phyloP scores from a whole-genome alignment of 768 basidiomycete genomes.

The Scleroderma bovista region DNA sequence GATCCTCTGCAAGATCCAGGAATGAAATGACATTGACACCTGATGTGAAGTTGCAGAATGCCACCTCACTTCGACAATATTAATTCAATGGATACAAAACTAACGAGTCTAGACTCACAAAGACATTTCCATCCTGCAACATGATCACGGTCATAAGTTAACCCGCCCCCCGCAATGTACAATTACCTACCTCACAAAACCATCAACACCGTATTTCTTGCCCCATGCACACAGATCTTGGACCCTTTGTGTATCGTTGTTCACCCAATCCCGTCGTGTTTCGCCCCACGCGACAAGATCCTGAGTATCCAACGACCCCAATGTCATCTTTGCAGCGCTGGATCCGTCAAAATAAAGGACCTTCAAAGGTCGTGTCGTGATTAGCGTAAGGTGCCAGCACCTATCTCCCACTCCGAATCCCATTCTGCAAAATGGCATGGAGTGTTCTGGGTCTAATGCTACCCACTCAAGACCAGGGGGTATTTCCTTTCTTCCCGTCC shows the following conservation, averaged over 20 bases:
- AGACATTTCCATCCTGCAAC: constrained; percentile 41
- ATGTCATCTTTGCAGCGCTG: constrained; percentile 25
- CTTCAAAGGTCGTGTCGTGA: constrained; percentile 21
- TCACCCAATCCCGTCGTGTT: constrained; percentile 10
- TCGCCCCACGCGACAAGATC: constrained; percentile 31
- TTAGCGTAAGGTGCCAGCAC: constrained; percentile 29
- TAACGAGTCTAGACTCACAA: constrained; percentile 32
- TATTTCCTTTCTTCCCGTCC: constrained; percentile 9
- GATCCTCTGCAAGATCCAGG: constrained; percentile 21
- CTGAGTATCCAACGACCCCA: constrained; percentile 31
- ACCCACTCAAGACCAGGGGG: constrained; percentile 30
- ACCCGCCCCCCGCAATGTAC: no score
- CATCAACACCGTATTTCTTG: constrained; percentile 25
- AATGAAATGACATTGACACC: constrained; percentile 39
- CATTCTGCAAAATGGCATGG: constrained; percentile 33
- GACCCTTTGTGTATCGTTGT: constrained; percentile 23
- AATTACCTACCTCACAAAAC: constrained; percentile 30
- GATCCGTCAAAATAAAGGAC: constrained; percentile 32
- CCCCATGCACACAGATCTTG: no score
- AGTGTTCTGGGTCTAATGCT: constrained; percentile 32
- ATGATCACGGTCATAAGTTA: no score
- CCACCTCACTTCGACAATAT: constrained; percentile 35
- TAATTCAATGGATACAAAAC: neutral
- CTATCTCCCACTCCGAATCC: neutral
- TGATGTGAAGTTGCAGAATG: constrained; percentile 41